Conservation (phyloP, 495 filamentous ascomycete species). For the Penicillium paradoxum region DNA sequence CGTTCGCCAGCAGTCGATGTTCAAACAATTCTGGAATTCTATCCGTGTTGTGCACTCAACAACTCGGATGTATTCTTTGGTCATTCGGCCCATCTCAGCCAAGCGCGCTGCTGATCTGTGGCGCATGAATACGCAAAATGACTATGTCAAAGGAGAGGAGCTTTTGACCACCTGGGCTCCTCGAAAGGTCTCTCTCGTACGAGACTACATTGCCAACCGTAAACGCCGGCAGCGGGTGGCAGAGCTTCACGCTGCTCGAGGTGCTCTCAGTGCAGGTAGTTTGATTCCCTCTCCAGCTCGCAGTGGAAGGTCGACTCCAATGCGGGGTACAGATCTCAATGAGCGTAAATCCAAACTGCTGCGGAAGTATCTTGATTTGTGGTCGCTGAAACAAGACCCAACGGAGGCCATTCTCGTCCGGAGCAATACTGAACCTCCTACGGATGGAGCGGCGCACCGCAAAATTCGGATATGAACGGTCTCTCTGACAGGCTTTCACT, state of each 20-base stretch:
- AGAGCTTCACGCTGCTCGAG: constrained; percentile 76
- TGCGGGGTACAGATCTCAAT: constrained; percentile 45
- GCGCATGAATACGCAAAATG: constrained; percentile 91
- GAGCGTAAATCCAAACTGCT: constrained; percentile 56
- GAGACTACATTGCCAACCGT: constrained; percentile 68
- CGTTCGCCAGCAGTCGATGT: constrained; percentile 76
- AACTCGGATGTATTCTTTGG: constrained; percentile 76
- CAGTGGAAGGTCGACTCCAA: constrained; percentile 37
- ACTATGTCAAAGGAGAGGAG: constrained; percentile 95
- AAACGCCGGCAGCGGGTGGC: constrained; percentile 64
- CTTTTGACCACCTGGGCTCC: constrained; percentile 77
- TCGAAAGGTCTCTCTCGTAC: constrained; percentile 79
- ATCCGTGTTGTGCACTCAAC: constrained; percentile 82
- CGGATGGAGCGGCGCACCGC: constrained; percentile 52
- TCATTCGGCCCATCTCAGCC: constrained; percentile 79
- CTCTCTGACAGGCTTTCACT: constrained; percentile 28
- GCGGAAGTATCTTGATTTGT: constrained; percentile 68
- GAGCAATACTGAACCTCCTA: constrained; percentile 71
- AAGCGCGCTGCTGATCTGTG: constrained; percentile 90
- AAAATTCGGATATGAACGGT: constrained; percentile 23
- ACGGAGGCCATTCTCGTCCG: constrained; percentile 65
- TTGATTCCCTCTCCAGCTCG: constrained; percentile 32
- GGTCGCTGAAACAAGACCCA: constrained; percentile 72
- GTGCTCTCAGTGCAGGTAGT: constrained; percentile 51
- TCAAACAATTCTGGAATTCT: constrained; percentile 80